phyloP scores from a whole-genome alignment of 2,329 filamentous ascomycete species.

The Colletotrichum spinosum region DNA sequence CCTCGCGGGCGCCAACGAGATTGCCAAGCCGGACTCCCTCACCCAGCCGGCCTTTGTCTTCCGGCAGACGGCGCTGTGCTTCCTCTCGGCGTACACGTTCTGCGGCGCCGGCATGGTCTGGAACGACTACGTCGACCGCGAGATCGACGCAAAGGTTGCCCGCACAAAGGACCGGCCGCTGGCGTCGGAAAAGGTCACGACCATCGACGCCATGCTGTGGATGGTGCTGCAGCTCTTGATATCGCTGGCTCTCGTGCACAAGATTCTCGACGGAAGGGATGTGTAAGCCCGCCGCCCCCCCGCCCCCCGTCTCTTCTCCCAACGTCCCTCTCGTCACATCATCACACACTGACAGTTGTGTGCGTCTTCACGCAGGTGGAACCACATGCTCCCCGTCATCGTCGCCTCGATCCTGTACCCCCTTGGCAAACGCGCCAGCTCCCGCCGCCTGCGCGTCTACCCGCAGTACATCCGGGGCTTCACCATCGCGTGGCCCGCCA shows the following conservation, averaged over 20 bases:
- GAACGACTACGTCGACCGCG: slow-evolving; percentile 46
- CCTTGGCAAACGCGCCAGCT: slow-evolving; percentile 40
- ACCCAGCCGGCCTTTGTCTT: slow-evolving; percentile 39
- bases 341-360: too few relatives aligned
- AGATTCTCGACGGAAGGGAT: slow-evolving; percentile 30
- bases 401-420: slow-evolving; percentile 40
- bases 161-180: slow-evolving; percentile 45
- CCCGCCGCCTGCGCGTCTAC: slow-evolving; percentile 39
- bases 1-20: slow-evolving; percentile 30
- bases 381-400: slow-evolving; percentile 39
- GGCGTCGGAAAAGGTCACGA: slow-evolving; percentile 41
- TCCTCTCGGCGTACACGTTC: slow-evolving; percentile 42
- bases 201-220: slow-evolving; percentile 39
- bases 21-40: slow-evolving; percentile 11
- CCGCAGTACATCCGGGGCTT: slow-evolving; percentile 42
- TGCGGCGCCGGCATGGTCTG: slow-evolving; percentile 47
- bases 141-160: slow-evolving; percentile 43
- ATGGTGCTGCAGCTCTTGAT: slow-evolving; percentile 32
- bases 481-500: slow-evolving; percentile 41
- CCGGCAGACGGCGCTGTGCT: slow-evolving; percentile 40
- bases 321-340: too few relatives aligned
- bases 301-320: neutral
- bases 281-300: slow-evolving; percentile 15
- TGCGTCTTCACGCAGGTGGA: slow-evolving; percentile 32
- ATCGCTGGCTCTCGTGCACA: slow-evolving; percentile 27